Evolutionary conservation across 148 eudicot genomes (phyloP).

Genomic region (Rheum nobile): DNA sequence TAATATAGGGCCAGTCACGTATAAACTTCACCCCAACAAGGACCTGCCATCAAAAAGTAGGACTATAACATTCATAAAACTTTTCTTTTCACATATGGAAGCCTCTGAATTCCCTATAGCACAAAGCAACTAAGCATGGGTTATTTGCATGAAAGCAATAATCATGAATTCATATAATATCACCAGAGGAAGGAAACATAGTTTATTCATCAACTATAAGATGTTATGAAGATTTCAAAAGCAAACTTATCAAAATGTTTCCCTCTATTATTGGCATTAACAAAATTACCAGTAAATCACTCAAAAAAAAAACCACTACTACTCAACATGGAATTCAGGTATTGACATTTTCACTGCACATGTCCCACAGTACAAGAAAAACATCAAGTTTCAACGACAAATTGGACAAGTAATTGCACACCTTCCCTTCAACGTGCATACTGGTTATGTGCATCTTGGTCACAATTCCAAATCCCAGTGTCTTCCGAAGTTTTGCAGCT

Average conservation of each 20-base stretch:
- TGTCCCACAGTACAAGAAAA: neutral
- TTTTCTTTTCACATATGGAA: neutral
- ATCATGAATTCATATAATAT: neutral
- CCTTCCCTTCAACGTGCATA: slow-evolving; percentile 95
- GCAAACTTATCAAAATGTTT: neutral
- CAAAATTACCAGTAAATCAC: no score
- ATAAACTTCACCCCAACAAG: slow-evolving; percentile 89
- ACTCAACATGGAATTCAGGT: neutral
- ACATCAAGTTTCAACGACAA: neutral
- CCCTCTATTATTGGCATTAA: neutral
- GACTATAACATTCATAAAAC: neutral
- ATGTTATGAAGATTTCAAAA: neutral
- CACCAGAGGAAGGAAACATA: neutral
- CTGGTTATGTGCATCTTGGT: slow-evolving; percentile 75
- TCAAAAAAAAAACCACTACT: neutral
- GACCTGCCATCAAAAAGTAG: slow-evolving; percentile 16
- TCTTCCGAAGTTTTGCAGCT: slow-evolving; percentile 52
- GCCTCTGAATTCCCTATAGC: neutral
- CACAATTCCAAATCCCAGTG: slow-evolving; percentile 81
- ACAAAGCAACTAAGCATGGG: neutral
- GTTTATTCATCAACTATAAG: neutral
- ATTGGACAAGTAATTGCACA: neutral
- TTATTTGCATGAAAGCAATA: neutral
- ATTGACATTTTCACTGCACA: neutral
- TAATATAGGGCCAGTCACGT: slow-evolving; percentile 73